A percentile compares a stretch with the other conserved stretches of the same genome.
Evolutionary conservation across 495 filamentous ascomycete species (phyloP).

Genomic region (Oidiodendron maius): DNA sequence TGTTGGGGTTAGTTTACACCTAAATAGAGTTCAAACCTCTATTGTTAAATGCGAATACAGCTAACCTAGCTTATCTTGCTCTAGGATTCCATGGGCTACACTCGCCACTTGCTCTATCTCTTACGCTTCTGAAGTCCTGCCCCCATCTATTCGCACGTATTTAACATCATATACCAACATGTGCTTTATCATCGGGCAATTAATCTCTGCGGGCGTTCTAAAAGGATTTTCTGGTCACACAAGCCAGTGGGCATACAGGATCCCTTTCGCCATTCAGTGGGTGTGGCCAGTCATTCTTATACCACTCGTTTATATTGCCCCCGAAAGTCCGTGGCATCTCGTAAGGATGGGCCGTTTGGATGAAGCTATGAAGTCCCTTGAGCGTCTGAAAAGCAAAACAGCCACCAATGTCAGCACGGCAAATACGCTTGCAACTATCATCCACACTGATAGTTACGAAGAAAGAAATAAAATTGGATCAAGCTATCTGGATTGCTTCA

Average conservation of each 20-base stretch:
- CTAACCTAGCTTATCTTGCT: too few relatives aligned
- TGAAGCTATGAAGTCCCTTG: conserved; percentile 41
- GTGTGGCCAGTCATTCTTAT: conserved; percentile 44
- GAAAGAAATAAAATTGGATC: conserved; percentile 48
- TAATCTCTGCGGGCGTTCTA: conserved; percentile 54
- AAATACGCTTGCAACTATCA: conserved; percentile 53
- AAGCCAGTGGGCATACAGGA: conserved; percentile 46
- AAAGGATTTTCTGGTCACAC: conserved; percentile 25
- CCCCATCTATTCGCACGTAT: conserved; percentile 7
- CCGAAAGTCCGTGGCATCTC: conserved; percentile 47
- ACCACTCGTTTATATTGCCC: conserved; percentile 32
- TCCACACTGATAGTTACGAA: conserved; percentile 57
- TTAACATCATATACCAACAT: conserved; percentile 39
- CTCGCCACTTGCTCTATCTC: conserved; percentile 46
- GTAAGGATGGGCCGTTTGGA: conserved; percentile 47
- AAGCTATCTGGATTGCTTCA: conserved; percentile 48
- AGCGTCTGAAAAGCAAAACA: conserved; percentile 31
- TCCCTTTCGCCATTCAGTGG: conserved; percentile 52
- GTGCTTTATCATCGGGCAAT: conserved; percentile 58
- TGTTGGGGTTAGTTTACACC: conserved; percentile 70
- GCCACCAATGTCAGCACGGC: conserved; percentile 28
- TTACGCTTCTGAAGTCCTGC: conserved; percentile 30
- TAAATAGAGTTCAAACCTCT: too few relatives aligned
- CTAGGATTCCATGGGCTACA: conserved; percentile 66
- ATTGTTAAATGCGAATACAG: too few relatives aligned